Percentiles rank a stretch among this genome's conserved stretches.
Conservation (phyloP, 2,329 filamentous ascomycete genomes). For the Epichloe festucae region DNA sequence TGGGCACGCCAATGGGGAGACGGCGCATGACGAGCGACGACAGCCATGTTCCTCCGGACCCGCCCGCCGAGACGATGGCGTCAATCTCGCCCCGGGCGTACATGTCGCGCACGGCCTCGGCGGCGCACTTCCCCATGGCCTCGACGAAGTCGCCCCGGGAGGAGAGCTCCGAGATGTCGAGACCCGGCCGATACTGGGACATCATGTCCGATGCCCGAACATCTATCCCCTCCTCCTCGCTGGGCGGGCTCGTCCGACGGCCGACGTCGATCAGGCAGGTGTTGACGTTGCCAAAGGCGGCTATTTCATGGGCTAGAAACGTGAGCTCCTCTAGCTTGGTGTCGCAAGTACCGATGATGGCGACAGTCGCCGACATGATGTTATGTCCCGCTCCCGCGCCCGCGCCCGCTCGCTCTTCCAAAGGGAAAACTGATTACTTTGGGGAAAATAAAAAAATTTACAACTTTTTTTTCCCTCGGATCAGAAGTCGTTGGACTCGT, state of each 20-base stretch:
- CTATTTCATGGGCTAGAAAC: constrained; percentile 37
- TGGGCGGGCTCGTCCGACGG: constrained; percentile 21
- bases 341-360: constrained; percentile 50
- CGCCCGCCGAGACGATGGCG: constrained; percentile 46
- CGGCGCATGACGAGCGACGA: constrained; percentile 48
- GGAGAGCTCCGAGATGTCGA: constrained; percentile 25
- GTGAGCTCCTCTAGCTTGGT: constrained; percentile 49
- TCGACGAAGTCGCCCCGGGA: constrained; percentile 43
- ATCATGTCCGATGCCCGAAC: constrained; percentile 32
- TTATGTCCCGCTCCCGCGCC: too few species aligned
- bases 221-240: constrained; percentile 31
- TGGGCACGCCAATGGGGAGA: constrained; percentile 53
- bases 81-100: constrained; percentile 29
- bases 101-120: constrained; percentile 26
- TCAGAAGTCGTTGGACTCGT: too few species aligned
- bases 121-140: constrained; percentile 37
- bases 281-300: constrained; percentile 9
- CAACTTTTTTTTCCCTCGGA: too few species aligned
- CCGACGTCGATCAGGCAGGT: constrained; percentile 32
- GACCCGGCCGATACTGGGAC: constrained; percentile 15
- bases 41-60: constrained; percentile 50
- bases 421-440: too few species aligned
- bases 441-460: too few species aligned
- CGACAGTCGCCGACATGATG: constrained; percentile 24
- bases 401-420: neutral